Percentiles rank a stretch among this genome's conserved stretches.
These are phyloP conservation scores for Coprinellus aureogranulatus DNA, from an alignment of 768 basidiomycete genomes.

Conservation along the genomic window DNA sequence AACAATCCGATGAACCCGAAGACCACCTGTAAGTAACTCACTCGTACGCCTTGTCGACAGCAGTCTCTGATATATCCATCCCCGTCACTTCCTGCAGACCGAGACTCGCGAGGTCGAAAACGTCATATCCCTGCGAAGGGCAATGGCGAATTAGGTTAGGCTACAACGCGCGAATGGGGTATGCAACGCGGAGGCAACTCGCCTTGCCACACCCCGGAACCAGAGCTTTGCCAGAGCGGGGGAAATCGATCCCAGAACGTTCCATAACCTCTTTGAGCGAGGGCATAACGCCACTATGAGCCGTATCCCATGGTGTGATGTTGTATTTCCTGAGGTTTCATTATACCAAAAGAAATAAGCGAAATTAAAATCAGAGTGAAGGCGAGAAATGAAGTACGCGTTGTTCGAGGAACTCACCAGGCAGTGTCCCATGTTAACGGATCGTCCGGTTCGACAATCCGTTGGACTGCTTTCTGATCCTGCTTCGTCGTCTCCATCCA, in stretches of 20 bases:
- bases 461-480: background rate
- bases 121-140: constrained; percentile 57
- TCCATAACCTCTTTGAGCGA: constrained; percentile 52
- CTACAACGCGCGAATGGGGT: background rate
- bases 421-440: constrained; percentile 10
- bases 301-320: constrained; percentile 64
- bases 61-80: constrained; percentile 56
- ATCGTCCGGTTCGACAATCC: constrained; percentile 9
- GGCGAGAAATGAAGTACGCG: too few relatives aligned
- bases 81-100: constrained; percentile 50
- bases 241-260: constrained; percentile 42
- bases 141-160: background rate
- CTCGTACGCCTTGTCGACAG: constrained; percentile 46
- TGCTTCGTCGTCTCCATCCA: background rate
- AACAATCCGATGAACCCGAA: too few relatives aligned
- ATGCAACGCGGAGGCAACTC: constrained; percentile 4
- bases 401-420: constrained; percentile 6
- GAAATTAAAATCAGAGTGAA: too few relatives aligned
- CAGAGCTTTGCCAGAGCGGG: constrained; percentile 30
- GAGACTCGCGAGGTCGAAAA: constrained; percentile 47
- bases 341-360: too few relatives aligned
- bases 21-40: constrained; percentile 18
- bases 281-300: constrained; percentile 53
- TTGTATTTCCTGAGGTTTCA: constrained; percentile 37
- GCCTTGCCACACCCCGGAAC: constrained; percentile 52